These are phyloP conservation scores for sunflower (Helianthus annuus) DNA, from an alignment of 129 eudicot genomes.

Conservation along the genomic window DNA sequence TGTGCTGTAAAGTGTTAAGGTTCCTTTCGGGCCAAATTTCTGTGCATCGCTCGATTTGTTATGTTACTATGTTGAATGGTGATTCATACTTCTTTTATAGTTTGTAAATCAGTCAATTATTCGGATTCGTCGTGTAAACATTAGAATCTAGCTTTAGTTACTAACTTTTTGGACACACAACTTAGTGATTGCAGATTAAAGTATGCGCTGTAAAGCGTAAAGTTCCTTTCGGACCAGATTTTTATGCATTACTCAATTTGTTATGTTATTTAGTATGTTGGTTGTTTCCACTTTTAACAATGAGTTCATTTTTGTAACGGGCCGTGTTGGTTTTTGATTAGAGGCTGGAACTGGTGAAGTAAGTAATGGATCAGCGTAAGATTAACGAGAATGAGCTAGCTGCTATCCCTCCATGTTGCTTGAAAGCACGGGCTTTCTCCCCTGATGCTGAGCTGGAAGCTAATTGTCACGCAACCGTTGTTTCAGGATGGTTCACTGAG, in stretches of 20 bases:
- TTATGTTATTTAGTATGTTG: slow-evolving; percentile 3
- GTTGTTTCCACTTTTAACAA: slow-evolving; percentile 15
- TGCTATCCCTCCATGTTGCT: slow-evolving; percentile 77
- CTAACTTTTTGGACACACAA: neutral
- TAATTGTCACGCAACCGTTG: slow-evolving; percentile 78
- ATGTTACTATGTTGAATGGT: neutral
- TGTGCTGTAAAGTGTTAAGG: too few relatives aligned
- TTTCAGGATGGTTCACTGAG: slow-evolving; percentile 94
- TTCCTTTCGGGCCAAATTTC: too few relatives aligned
- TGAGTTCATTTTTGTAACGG: slow-evolving; percentile 9
- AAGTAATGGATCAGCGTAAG: slow-evolving; percentile 54
- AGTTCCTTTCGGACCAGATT: slow-evolving; percentile 6
- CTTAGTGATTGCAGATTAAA: slow-evolving; percentile 19
- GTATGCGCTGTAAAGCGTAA: slow-evolving; percentile 14
- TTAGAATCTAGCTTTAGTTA: neutral
- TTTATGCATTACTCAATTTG: neutral
- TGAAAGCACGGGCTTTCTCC: slow-evolving; percentile 65
- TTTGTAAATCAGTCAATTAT: neutral
- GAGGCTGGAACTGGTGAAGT: too few relatives aligned
- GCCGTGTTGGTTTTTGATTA: slow-evolving; percentile 26
- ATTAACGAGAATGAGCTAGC: slow-evolving; percentile 30
- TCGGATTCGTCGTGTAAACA: neutral
- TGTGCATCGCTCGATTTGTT: too few relatives aligned
- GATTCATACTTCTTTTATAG: neutral
- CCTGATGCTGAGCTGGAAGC: slow-evolving; percentile 65